These are phyloP conservation scores for Beverwykella pulmonaria DNA, from an alignment of 495 filamentous ascomycete species.

Conservation along the genomic window DNA sequence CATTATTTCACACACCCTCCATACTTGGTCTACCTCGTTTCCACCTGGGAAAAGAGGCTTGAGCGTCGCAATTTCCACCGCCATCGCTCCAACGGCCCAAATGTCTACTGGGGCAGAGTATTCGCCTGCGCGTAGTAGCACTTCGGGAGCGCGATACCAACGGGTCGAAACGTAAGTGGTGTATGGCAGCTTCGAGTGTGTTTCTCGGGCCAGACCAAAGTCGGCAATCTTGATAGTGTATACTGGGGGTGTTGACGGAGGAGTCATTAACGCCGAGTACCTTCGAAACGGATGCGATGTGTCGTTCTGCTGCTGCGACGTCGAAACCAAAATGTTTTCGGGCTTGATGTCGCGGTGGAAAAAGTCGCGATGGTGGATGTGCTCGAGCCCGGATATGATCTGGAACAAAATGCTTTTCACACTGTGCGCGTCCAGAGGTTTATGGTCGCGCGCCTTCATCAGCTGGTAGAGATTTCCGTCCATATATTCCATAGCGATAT, in stretches of 20 bases:
- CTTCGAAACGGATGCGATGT: slow-evolving; percentile 77
- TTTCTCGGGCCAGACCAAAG: slow-evolving; percentile 97
- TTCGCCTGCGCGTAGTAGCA: slow-evolving; percentile 89
- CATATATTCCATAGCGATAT: slow-evolving; percentile 99
- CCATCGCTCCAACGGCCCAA: slow-evolving; percentile 99
- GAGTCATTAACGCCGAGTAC: slow-evolving; percentile 91
- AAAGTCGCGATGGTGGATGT: slow-evolving; percentile 95
- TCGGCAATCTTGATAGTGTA: slow-evolving; percentile 99
- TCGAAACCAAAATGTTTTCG: slow-evolving; percentile 97
- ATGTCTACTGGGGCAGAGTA: slow-evolving; percentile 99
- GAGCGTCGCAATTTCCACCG: slow-evolving; percentile 94
- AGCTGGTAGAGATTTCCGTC: slow-evolving; percentile 98
- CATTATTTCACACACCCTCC: slow-evolving; percentile 99
- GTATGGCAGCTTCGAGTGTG: slow-evolving; percentile 91
- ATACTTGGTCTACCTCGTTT: slow-evolving; percentile 99
- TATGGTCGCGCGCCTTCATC: slow-evolving; percentile 98
- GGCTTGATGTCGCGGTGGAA: slow-evolving; percentile 99
- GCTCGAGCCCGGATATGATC: slow-evolving; percentile 92
- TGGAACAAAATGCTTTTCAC: slow-evolving; percentile 98
- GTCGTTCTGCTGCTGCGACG: slow-evolving; percentile 78
- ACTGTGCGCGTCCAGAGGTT: slow-evolving; percentile 81
- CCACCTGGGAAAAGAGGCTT: slow-evolving; percentile 97
- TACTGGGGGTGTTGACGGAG: slow-evolving; percentile 86
- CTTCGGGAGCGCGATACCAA: slow-evolving; percentile 98
- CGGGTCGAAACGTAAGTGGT: slow-evolving; percentile 98